Evolutionary conservation across 2,329 filamentous ascomycete species (phyloP).

Genomic region (Uncinocarpus reesii): DNA sequence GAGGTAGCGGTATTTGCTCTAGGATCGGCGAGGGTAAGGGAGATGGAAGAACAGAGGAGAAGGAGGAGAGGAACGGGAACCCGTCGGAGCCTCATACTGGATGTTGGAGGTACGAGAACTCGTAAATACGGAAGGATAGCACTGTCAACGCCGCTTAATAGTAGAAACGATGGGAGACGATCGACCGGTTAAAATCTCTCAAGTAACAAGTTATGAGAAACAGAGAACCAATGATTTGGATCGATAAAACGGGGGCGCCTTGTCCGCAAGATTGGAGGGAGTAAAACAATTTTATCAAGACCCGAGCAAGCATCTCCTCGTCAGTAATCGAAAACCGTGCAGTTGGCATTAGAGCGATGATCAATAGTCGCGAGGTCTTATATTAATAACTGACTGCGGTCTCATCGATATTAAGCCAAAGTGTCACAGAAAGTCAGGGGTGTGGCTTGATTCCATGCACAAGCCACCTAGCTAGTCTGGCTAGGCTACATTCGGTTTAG

Average conservation of each 20-base stretch:
- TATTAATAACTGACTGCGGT: too few species aligned
- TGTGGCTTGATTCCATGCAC: neutral
- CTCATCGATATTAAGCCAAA: too few species aligned
- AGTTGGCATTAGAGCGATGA: too few species aligned
- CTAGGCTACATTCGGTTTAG: neutral
- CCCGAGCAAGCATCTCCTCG: too few species aligned
- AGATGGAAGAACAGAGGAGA: slow-evolving; percentile 15
- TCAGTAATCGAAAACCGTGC: too few species aligned
- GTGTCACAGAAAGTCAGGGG: slow-evolving; percentile 1
- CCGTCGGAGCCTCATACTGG: slow-evolving; percentile 15
- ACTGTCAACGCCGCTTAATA: neutral
- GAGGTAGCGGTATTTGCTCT: neutral
- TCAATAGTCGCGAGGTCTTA: too few species aligned
- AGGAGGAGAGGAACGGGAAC: slow-evolving; percentile 15
- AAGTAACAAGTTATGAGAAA: too few species aligned
- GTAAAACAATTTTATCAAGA: too few species aligned
- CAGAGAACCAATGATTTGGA: too few species aligned
- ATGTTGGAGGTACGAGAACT: neutral
- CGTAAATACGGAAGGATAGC: neutral
- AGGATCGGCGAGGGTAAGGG: slow-evolving; percentile 13
- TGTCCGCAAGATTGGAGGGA: too few species aligned
- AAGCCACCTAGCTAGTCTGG: neutral
- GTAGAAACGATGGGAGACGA: neutral
- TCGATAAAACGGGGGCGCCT: too few species aligned
- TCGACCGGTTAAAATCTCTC: too few species aligned